Evolutionary conservation across 108 stramenopile genomes (phyloP), one percentile per base, ranked within the genome.

Genomic region (Skeletonema menzelii): DNA sequence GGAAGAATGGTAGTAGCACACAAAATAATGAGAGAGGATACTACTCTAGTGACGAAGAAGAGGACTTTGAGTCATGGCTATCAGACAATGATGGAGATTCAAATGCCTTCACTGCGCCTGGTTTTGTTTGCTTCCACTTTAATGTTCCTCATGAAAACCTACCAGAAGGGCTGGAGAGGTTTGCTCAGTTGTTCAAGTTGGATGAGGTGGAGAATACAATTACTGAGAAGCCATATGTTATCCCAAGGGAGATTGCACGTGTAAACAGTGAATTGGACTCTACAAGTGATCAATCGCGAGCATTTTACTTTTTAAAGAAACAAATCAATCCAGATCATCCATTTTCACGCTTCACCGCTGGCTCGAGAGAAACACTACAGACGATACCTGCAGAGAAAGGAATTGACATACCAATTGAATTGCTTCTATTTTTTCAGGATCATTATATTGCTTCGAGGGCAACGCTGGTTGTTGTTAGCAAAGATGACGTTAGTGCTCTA

Each of bases 101-200:
- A 38, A 88, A 91, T 66, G 90, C 68, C 3, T 88, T 87, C 67
- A 92, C 88, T 22, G 89, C 85, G 22, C 85, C 85, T 32, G 88
- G 84, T 34, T 82, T 81, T 59, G 92, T 90, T 12, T 93, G 92
- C 59, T 93, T 89, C 77, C 92, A 93, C 68, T 90, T 89, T 59
- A 80, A 64, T 57, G 61, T 62, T 17, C 84, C 80, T 13, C 62
- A 70, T 31, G 85, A 82, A 24, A 80, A 65, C 2, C 66, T 91
- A 1, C 76, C 74, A 40, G 87, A 86, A 55, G 87, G 84, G 4
- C 58, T 93, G 46, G 73, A 88, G 42, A 72, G 86, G 5, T 93
- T 93, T 62, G 70, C 89, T 26, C 55, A 49, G 10, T 59, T 91
- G 7, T 91, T 91, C 69, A 47, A 61, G 0, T 47, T 80, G 46